Conservation (phyloP, 495 filamentous ascomycete species). For the Haplographium delicatum region DNA sequence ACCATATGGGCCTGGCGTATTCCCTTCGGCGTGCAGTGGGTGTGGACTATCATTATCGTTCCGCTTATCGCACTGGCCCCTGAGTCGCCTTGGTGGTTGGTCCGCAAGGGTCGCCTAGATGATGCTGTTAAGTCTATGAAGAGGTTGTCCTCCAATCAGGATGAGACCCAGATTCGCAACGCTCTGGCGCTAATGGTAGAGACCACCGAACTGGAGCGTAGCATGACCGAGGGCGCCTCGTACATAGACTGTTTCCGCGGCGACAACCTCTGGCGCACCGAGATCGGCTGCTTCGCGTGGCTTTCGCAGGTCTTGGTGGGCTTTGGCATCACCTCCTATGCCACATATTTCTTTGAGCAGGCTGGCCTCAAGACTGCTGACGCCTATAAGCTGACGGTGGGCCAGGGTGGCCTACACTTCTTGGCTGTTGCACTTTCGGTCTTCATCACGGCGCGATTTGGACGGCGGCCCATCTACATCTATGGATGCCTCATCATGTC, state of each 20-base stretch:
- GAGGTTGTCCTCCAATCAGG: slow-evolving; percentile 40
- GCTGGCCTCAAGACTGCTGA: slow-evolving; percentile 45
- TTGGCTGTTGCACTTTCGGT: slow-evolving; percentile 35
- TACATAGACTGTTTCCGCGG: slow-evolving; percentile 51
- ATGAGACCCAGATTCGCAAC: slow-evolving; percentile 44
- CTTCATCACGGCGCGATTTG: slow-evolving; percentile 9
- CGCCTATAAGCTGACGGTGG: slow-evolving; percentile 35
- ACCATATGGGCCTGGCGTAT: slow-evolving; percentile 50
- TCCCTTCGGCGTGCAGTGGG: slow-evolving; percentile 50
- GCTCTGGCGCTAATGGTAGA: slow-evolving; percentile 53
- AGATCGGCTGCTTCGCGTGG: slow-evolving; percentile 46
- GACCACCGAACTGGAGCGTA: slow-evolving; percentile 53
- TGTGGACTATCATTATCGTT: slow-evolving; percentile 45
- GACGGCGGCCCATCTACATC: slow-evolving; percentile 11
- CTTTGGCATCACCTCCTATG: slow-evolving; percentile 47
- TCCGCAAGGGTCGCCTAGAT: slow-evolving; percentile 46
- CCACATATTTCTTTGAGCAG: slow-evolving; percentile 57
- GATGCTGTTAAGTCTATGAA: slow-evolving; percentile 42
- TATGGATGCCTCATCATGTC: not conserved
- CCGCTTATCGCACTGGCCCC: slow-evolving; percentile 37
- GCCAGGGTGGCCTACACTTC: slow-evolving; percentile 29
- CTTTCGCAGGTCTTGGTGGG: slow-evolving; percentile 44
- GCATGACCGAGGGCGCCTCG: slow-evolving; percentile 49
- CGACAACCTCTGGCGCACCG: slow-evolving; percentile 47
- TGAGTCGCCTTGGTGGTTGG: slow-evolving; percentile 47